These are phyloP conservation scores for Whalleya microplaca DNA, from an alignment of 2,329 filamentous ascomycete genomes.

Conservation along the genomic window DNA sequence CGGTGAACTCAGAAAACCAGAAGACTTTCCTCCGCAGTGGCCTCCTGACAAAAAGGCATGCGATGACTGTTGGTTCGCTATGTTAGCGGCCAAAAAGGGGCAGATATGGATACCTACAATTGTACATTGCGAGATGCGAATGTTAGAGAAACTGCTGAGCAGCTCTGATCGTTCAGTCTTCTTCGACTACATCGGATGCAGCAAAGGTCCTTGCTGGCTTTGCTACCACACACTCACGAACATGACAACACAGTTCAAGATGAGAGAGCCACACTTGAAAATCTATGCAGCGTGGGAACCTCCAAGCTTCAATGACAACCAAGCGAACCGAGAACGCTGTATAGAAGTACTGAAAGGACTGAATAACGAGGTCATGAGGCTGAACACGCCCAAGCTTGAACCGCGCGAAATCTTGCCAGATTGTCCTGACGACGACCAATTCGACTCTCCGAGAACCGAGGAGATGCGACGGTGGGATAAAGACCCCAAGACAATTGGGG, in stretches of 20 bases:
- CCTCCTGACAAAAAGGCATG: not conserved
- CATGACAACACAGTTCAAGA: slow-evolving; percentile 1
- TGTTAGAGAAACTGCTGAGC: not conserved
- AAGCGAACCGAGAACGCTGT: not conserved
- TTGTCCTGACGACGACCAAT: not conserved
- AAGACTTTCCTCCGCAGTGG: not conserved
- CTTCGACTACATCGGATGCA: slow-evolving; percentile 17
- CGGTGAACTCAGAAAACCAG: not conserved
- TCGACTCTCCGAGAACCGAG: no score
- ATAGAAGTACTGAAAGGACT: not conserved
- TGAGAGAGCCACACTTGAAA: slow-evolving; percentile 10
- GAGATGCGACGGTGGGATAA: no score
- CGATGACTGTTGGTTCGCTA: not conserved
- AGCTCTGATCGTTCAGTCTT: not conserved
- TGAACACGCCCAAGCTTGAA: not conserved
- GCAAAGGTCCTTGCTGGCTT: slow-evolving; percentile 16
- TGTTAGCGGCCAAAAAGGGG: not conserved
- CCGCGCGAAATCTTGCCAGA: not conserved
- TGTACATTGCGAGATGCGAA: slow-evolving; percentile 18
- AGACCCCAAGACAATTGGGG: no score
- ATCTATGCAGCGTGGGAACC: slow-evolving; percentile 9
- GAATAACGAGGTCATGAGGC: not conserved
- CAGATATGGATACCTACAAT: not conserved
- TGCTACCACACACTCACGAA: slow-evolving; percentile 5
- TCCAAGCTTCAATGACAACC: not conserved